These are phyloP conservation scores for Oropetium thomaeum DNA, from an alignment of 176 grass and related monocot genomes.

Conservation along the genomic window DNA sequence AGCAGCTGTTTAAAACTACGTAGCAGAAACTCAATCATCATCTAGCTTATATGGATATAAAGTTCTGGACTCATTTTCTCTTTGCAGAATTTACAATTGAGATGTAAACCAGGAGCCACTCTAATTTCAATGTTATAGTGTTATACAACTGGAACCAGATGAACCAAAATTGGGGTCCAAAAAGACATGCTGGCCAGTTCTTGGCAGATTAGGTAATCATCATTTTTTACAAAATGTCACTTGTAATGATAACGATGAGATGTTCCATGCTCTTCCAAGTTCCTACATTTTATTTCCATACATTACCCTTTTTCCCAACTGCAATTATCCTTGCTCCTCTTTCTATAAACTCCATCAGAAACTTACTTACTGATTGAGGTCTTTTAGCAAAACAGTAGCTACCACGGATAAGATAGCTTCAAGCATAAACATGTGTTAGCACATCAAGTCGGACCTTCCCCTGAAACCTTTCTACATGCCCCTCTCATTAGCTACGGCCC, in stretches of 20 bases:
- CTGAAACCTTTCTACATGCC: not conserved
- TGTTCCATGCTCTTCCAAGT: not conserved
- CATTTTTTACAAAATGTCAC: not conserved
- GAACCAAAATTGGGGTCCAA: not conserved
- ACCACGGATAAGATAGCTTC: not conserved
- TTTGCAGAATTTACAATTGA: not conserved
- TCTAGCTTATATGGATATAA: not conserved
- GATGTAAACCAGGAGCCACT: not conserved
- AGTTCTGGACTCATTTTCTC: not conserved
- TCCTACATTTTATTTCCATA: not conserved
- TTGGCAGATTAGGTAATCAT: not conserved
- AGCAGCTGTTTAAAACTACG: not conserved
- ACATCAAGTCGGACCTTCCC: not conserved
- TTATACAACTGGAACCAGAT: too few relatives aligned
- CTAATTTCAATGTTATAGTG: not conserved
- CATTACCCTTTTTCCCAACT: not conserved
- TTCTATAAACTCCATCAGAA: not conserved
- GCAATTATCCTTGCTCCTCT: not conserved
- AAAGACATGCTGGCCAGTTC: not conserved
- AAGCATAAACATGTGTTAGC: not conserved
- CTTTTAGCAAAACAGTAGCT: not conserved
- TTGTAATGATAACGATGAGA: not conserved
- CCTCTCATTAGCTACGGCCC: not conserved
- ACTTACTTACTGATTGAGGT: not conserved
- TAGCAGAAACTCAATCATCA: not conserved